Percentiles rank a stretch among this genome's conserved stretches.
These are phyloP conservation scores for Gillenia trifoliata DNA, from an alignment of 306 rosid species.

Conservation along the genomic window DNA sequence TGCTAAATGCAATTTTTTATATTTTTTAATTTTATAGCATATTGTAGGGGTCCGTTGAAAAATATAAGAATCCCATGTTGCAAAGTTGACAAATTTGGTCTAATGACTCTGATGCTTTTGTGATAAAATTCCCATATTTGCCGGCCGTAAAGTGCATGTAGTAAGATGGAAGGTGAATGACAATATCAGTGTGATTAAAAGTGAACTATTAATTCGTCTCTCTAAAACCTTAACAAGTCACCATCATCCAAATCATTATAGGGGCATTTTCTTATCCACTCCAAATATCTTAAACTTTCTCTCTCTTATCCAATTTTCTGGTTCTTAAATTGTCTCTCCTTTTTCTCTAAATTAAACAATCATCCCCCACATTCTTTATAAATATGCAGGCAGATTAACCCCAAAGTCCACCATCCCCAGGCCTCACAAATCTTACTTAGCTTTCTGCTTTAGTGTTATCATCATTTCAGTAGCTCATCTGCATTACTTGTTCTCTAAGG, in stretches of 20 bases:
- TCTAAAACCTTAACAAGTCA: constrained; percentile 56
- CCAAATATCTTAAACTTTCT: constrained; percentile 64
- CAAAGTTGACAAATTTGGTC: not conserved
- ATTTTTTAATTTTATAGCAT: not conserved
- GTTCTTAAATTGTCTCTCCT: constrained; percentile 20
- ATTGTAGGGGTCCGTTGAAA: not conserved
- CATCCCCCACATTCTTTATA: constrained; percentile 42
- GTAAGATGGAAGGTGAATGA: too few relatives aligned
- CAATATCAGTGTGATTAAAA: too few relatives aligned
- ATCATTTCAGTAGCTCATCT: not conserved
- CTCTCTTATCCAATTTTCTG: constrained; percentile 42
- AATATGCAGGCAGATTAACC: constrained; percentile 43
- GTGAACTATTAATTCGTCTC: not conserved
- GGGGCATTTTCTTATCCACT: constrained; percentile 76
- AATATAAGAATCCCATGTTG: not conserved
- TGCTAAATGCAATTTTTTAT: too few relatives aligned
- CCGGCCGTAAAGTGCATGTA: too few relatives aligned
- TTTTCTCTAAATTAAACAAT: constrained; percentile 4
- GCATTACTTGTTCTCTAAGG: not conserved
- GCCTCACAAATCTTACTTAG: constrained; percentile 11
- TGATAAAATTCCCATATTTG: not conserved
- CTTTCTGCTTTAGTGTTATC: not conserved
- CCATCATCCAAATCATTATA: constrained; percentile 52
- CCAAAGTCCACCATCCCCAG: constrained; percentile 39
- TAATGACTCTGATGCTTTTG: not conserved